phyloP scores from a whole-genome alignment of 768 basidiomycete genomes.

The Tulasnella sp. region DNA sequence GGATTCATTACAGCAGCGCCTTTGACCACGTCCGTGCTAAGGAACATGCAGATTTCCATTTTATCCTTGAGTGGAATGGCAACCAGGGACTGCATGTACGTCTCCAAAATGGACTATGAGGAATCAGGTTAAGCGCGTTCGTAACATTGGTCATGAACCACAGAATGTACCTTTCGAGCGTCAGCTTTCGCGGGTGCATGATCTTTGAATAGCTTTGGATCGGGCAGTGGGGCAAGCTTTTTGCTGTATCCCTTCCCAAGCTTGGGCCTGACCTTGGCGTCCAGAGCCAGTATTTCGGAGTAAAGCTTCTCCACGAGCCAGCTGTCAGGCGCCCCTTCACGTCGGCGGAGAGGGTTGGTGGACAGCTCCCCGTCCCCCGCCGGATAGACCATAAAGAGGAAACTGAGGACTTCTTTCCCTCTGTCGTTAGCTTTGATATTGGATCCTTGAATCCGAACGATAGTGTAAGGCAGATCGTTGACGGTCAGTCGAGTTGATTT shows the following conservation, averaged over 20 bases:
- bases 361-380: slow-evolving; percentile 59
- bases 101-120: slow-evolving; percentile 53
- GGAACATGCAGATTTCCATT: slow-evolving; percentile 85
- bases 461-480: slow-evolving; percentile 67
- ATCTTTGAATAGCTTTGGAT: slow-evolving; percentile 93
- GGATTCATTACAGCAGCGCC: slow-evolving; percentile 67
- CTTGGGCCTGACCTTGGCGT: slow-evolving; percentile 60
- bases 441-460: slow-evolving; percentile 68
- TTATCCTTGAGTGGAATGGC: slow-evolving; percentile 80
- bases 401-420: slow-evolving; percentile 88
- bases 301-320: slow-evolving; percentile 88
- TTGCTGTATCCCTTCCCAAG: slow-evolving; percentile 64
- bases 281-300: slow-evolving; percentile 85
- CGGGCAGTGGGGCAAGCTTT: slow-evolving; percentile 77
- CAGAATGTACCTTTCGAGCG: slow-evolving; percentile 75
- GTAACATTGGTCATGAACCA: background rate
- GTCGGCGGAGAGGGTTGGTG: slow-evolving; percentile 13
- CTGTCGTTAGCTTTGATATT: slow-evolving; percentile 84
- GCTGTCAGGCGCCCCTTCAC: slow-evolving; percentile 11
- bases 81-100: slow-evolving; percentile 81
- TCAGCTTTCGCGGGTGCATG: slow-evolving; percentile 96
- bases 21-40: slow-evolving; percentile 83
- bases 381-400: slow-evolving; percentile 73
- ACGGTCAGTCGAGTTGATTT: slow-evolving; percentile 33
- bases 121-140: background rate